Evolutionary conservation across 148 eudicot species (phyloP).

Genomic region (Limonium bicolor): DNA sequence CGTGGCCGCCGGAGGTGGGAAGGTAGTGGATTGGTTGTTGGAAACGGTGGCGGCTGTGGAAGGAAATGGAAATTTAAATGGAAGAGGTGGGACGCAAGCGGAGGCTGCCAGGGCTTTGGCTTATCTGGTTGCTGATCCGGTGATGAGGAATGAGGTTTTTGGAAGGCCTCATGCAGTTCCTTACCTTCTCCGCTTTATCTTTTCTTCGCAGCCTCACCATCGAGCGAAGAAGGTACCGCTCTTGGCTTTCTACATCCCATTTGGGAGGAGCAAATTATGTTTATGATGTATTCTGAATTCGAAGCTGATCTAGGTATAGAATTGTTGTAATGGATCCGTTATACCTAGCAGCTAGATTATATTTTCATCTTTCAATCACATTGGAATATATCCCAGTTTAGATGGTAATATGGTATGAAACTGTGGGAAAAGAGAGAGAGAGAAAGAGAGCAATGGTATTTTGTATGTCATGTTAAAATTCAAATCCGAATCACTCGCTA

Average conservation of each 20-base stretch:
- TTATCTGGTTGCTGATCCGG: conserved; percentile 72
- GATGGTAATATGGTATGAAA: too few relatives aligned
- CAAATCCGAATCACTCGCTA: too few relatives aligned
- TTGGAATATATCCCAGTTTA: too few relatives aligned
- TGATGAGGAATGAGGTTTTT: conserved; percentile 48
- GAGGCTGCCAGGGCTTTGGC: conserved; percentile 96
- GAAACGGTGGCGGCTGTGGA: conserved; percentile 42
- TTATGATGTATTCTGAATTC: neutral
- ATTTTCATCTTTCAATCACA: neutral
- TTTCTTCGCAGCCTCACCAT: conserved; percentile 61
- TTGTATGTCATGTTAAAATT: too few relatives aligned
- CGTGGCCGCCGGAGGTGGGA: conserved; percentile 79
- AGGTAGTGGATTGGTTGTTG: conserved; percentile 82
- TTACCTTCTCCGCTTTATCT: conserved; percentile 50
- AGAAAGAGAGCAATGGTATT: too few relatives aligned
- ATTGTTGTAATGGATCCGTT: neutral
- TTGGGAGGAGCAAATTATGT: too few relatives aligned
- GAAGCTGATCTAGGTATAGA: neutral
- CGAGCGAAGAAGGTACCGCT: conserved; percentile 47
- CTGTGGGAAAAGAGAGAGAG: too few relatives aligned
- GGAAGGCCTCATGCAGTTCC: conserved; percentile 72
- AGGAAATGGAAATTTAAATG: conserved; percentile 25
- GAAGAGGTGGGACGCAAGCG: too few relatives aligned
- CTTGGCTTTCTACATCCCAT: neutral
- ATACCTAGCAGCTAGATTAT: neutral